phyloP scores from a whole-genome alignment of 2,329 filamentous ascomycete species.

The Xylaria polymorpha region DNA sequence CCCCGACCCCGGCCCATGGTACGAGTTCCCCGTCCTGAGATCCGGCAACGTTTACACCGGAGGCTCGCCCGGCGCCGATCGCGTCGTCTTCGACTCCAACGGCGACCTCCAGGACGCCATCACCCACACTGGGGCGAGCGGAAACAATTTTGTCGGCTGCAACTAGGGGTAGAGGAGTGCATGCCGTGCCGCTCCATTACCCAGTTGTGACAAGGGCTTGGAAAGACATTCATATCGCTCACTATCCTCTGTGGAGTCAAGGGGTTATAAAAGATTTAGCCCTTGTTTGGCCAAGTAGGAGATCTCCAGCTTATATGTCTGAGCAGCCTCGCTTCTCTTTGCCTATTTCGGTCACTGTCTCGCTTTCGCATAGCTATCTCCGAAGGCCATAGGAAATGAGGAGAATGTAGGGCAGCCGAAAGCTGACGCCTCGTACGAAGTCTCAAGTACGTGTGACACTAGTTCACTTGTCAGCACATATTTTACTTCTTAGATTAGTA shows the following conservation, averaged over 20 bases:
- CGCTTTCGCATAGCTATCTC: background rate
- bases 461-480: background rate
- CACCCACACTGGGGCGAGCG: constrained; percentile 69
- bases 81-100: constrained; percentile 34
- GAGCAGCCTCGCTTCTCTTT: background rate
- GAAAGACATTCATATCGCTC: too few relatives aligned
- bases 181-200: background rate
- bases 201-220: too few relatives aligned
- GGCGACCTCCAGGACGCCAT: constrained; percentile 66
- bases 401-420: background rate
- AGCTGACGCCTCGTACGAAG: too few relatives aligned
- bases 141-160: constrained; percentile 73
- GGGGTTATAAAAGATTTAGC: background rate
- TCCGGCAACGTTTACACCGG: constrained; percentile 53
- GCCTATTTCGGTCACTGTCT: background rate
- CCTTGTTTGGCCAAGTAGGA: background rate
- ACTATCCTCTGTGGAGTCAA: background rate
- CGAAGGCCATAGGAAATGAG: background rate
- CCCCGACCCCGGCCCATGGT: constrained; percentile 54
- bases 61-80: constrained; percentile 51
- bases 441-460: too few relatives aligned
- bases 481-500: background rate
- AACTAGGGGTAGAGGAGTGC: background rate
- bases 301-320: background rate
- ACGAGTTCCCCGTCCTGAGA: constrained; percentile 58